phyloP scores from a whole-genome alignment of 768 basidiomycete species.

The Collybia nuda region DNA sequence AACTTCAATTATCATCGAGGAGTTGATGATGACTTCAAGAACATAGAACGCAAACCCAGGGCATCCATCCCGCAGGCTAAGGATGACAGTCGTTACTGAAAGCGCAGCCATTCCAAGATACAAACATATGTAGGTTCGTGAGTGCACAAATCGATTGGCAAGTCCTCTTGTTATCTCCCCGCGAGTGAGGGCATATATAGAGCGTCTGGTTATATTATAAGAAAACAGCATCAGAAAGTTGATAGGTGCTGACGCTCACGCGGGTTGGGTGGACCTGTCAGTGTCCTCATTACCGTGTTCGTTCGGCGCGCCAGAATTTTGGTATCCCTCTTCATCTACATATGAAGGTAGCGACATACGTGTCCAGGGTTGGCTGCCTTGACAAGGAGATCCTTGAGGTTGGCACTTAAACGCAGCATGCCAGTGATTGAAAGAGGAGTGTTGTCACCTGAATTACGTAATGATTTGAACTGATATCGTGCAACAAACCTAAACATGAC shows the following conservation, averaged over 20 bases:
- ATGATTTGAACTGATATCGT: neutral
- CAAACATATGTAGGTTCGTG: constrained; percentile 81
- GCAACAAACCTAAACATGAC: too few species aligned
- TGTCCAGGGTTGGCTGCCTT: neutral
- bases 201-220: constrained; percentile 46
- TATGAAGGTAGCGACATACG: constrained; percentile 12
- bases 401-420: neutral
- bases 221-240: constrained; percentile 37
- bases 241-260: constrained; percentile 4
- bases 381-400: neutral
- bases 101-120: constrained; percentile 89
- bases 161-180: constrained; percentile 82
- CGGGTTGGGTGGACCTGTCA: constrained; percentile 12
- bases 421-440: neutral
- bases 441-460: neutral
- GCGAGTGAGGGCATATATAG: constrained; percentile 83
- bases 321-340: constrained; percentile 15
- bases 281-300: constrained; percentile 21
- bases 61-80: constrained; percentile 82
- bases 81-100: constrained; percentile 81
- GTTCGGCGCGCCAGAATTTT: constrained; percentile 35
- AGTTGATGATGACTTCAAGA: constrained; percentile 86
- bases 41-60: constrained; percentile 88
- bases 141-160: constrained; percentile 89
- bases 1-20: constrained; percentile 93